Base-by-base conservation (phyloP, 306 rosid genomes). In the Cotoneaster glaucophyllus region DNA sequence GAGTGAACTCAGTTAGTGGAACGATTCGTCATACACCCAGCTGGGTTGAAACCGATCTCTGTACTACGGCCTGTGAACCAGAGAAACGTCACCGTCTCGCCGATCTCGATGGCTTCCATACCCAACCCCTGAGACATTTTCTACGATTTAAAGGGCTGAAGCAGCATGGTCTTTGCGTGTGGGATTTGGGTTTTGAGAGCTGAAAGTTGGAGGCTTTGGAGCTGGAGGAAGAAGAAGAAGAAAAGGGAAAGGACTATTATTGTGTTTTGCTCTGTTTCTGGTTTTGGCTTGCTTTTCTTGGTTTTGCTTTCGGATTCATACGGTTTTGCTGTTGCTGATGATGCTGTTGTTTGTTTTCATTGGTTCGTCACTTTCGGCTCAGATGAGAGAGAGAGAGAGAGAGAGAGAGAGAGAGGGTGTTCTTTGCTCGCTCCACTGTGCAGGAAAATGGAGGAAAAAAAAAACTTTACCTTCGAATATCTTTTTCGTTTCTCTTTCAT, bases 361-460 rank as follows among this genome's bases (percentile, higher is more conserved):
- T 93, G 90, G 90, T 64, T 87, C 91, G 88, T 93, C 93, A 87
- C 92, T 93, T 90, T 90, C 93, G 86, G 90, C 89, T 86, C 87
- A 64, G 69, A 61, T 22, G 53, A 39, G 31, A 10, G 73, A 25
- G 59, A 9, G 37, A 8, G 73, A 41, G 28, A 24, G 45, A 11
- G 12, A 10, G 50, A 12, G 52, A 14, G 52, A 34, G 64, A 52
- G 70, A 66, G 29, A 11, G 18, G 4, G 72, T 0, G 53, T 34
- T 69, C 43, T 59, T 64, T 29, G 57, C 71, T 83, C 74, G 65
- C 83, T 83, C 87, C 75, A 90, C 92, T 83, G 88, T 84, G 88
- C 67, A 71, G 81, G 81, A 53, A 69, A 79, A 82, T 69, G 86
- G 83, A 52, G 80, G 79, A 62, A 39, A 73, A 1, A 48, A 39